phyloP scores from a whole-genome alignment of 768 basidiomycete genomes.

The Hortiboletus flavorubellus region DNA sequence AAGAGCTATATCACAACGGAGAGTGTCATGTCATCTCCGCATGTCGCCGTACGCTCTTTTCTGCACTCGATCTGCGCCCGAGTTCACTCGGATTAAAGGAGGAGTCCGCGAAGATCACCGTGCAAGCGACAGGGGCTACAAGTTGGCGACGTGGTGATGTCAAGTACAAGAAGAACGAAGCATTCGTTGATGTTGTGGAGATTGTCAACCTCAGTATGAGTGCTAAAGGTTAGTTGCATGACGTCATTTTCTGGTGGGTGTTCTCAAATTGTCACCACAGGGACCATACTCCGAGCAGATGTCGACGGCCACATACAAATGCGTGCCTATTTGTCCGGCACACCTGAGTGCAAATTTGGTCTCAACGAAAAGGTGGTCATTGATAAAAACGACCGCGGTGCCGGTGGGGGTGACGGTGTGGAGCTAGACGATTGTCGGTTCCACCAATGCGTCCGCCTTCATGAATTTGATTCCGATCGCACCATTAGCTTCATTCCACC shows the following conservation, averaged over 20 bases:
- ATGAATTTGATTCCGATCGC: conserved; percentile 90
- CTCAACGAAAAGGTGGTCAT: conserved; percentile 98
- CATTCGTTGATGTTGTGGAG: conserved; percentile 99
- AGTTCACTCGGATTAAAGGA: conserved; percentile 51
- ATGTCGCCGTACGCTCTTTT: conserved; percentile 62
- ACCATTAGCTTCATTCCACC: conserved; percentile 98
- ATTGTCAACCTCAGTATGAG: conserved; percentile 96
- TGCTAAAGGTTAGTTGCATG: conserved; percentile 62
- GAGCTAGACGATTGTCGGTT: conserved; percentile 98
- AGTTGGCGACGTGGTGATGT: conserved; percentile 96
- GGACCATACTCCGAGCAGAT: conserved; percentile 88
- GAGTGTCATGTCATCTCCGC: conserved; percentile 83
- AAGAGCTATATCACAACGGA: conserved; percentile 99
- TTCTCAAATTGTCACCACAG: conserved; percentile 37
- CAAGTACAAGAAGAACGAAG: conserved; percentile 99
- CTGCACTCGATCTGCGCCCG: background rate
- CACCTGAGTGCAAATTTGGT: conserved; percentile 98
- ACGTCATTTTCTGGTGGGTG: background rate
- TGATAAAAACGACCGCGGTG: conserved; percentile 68
- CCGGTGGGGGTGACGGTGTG: conserved; percentile 65
- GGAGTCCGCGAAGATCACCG: conserved; percentile 95
- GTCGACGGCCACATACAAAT: conserved; percentile 98
- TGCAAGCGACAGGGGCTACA: conserved; percentile 94
- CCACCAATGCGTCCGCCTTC: conserved; percentile 95
- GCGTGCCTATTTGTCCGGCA: conserved; percentile 95